Evolutionary conservation across 768 basidiomycete species (phyloP), one percentile per base, ranked within the genome.

Genomic region (Tephrocybe rancida): DNA sequence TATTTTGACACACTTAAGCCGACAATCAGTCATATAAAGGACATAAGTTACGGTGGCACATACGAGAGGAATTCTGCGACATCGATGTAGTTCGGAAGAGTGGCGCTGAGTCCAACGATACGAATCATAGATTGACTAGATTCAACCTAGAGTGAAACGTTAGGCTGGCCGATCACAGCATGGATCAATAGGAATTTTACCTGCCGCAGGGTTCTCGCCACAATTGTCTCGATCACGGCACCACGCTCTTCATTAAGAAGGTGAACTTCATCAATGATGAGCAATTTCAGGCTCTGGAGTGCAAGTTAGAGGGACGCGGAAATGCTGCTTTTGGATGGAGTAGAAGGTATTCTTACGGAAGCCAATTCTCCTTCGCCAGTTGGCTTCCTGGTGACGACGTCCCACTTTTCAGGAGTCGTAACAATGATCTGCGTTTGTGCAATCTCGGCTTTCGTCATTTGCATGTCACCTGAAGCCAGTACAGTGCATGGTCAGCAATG

Each of bases 341-440:
- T 29, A 68, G 38, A 2, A 18, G 2, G n/a, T 29, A 7, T 25
- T 1, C 88, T 51, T 57, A 95, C 95, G 46, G 92, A 88, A 29
- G 92, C 92, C n/a, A 98, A 75, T 67, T 98, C 95, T 11, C 95
- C 96, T 73, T 98, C 97, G 7, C 95, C 95, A 1, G 90, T 94
- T 1, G 96, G 94, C 67, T 97, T 98, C 56, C 97, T 77, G 8
- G 97, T 99, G 2, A 99, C 97, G 0, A 99, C 97, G 61, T 98
- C 97, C 97, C 97, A 99, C 69, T 99, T 99, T 68, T 99, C 97
- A 0, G 97, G 97, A 1, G 97, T 99, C 2, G 97, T 99, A 6
- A 99, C 95, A 54, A 99, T 98, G 41, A 99, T 88, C 65, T 98
- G 96, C 9, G 97, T 98, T 69, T 90, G 86, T 1, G 90, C 88